Evolutionary conservation across 331 rosid species (phyloP).

Genomic region (Pyrus hybrid): DNA sequence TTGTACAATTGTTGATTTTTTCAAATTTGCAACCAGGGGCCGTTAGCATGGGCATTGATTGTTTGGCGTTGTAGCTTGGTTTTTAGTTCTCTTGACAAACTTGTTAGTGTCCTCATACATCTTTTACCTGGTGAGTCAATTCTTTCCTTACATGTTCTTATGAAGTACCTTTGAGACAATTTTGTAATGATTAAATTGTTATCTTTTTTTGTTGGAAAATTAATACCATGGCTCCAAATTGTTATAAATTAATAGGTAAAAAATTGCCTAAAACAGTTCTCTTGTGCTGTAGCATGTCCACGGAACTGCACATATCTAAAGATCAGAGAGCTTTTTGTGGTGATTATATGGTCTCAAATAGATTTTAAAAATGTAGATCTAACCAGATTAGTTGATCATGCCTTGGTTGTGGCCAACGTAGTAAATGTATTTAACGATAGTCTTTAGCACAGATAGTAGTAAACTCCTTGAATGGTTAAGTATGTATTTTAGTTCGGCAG

Average conservation of each 20-base stretch:
- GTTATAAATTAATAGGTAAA: too few species aligned
- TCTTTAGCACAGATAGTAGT: too few species aligned
- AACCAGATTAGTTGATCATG: background rate
- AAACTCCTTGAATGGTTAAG: too few species aligned
- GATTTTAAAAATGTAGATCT: background rate
- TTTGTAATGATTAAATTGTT: background rate
- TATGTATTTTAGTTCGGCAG: background rate
- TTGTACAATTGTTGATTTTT: slow-evolving; percentile 11
- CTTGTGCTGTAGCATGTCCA: too few species aligned
- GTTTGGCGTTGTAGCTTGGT: slow-evolving; percentile 97
- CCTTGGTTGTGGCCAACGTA: background rate
- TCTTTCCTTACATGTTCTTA: background rate
- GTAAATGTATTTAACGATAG: too few species aligned
- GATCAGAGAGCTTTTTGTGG: background rate
- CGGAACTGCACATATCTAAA: background rate
- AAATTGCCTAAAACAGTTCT: too few species aligned
- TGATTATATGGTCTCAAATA: background rate
- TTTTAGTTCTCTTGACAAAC: slow-evolving; percentile 79
- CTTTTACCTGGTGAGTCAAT: slow-evolving; percentile 69
- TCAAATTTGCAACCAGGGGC: slow-evolving; percentile 50
- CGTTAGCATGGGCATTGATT: slow-evolving; percentile 89
- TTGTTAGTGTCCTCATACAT: slow-evolving; percentile 91
- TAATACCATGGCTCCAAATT: background rate
- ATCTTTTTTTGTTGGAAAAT: background rate
- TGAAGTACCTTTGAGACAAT: background rate